phyloP scores from a whole-genome alignment of 2,329 filamentous ascomycete species.

The Pyrenochaeta sp. region DNA sequence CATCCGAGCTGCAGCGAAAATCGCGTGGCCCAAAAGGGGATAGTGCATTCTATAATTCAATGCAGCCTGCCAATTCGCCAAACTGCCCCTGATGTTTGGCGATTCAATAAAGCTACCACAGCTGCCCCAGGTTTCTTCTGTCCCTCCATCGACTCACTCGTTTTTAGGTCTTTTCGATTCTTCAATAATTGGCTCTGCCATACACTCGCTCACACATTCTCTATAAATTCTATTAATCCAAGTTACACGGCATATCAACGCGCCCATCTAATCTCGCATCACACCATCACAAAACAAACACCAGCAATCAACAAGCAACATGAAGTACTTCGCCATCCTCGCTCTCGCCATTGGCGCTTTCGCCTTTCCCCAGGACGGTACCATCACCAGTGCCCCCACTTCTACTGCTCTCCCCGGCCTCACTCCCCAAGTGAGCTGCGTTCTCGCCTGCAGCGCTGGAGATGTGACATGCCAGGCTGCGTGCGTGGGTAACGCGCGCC shows the following conservation, averaged over 20 bases:
- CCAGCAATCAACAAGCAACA: constrained; percentile 42
- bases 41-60: constrained; percentile 18
- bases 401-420: constrained; percentile 34
- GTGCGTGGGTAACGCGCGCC: constrained; percentile 61
- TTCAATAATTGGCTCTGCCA: constrained; percentile 11
- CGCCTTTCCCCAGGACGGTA: constrained; percentile 50
- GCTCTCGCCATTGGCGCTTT: constrained; percentile 55
- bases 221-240: constrained; percentile 25
- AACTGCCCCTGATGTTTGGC: constrained; percentile 3
- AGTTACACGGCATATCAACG: constrained; percentile 3
- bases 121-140: constrained; percentile 14
- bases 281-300: constrained; percentile 16
- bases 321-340: constrained; percentile 56
- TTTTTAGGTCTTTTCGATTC: constrained; percentile 25
- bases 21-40: constrained; percentile 10
- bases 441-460: constrained; percentile 47
- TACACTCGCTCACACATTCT: constrained; percentile 27
- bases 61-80: constrained; percentile 4
- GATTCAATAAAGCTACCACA: constrained; percentile 9
- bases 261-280: constrained; percentile 3
- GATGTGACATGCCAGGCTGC: constrained; percentile 61
- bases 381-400: constrained; percentile 46
- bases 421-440: constrained; percentile 42
- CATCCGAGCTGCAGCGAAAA: constrained; percentile 21
- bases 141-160: constrained; percentile 24